phyloP scores from a whole-genome alignment of 2,329 filamentous ascomycete species.

The Fusarium citri region DNA sequence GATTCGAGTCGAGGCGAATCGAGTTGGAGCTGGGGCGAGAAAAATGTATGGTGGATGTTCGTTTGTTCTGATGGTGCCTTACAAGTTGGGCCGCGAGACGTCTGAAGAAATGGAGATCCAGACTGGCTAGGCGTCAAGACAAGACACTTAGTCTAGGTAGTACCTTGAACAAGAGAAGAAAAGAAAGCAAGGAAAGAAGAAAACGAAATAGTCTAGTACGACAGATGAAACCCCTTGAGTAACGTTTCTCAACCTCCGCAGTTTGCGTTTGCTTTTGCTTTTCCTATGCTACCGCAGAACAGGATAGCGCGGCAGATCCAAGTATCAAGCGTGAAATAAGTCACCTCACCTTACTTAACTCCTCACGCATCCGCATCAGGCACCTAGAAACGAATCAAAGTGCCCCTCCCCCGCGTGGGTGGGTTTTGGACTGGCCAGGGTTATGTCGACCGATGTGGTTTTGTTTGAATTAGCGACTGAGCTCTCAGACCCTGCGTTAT shows the following conservation, averaged over 20 bases:
- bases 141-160: conserved; percentile 1
- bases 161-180: background rate
- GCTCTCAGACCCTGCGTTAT: conserved; percentile 29
- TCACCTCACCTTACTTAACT: conserved; percentile 41
- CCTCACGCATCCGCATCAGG: conserved; percentile 44
- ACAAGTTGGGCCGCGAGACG: conserved; percentile 45
- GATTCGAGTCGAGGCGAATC: conserved; percentile 21
- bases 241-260: conserved; percentile 33
- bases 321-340: conserved; percentile 41
- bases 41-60: conserved; percentile 31
- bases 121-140: conserved; percentile 15
- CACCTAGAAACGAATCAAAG: conserved; percentile 40
- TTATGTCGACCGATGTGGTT: conserved; percentile 32
- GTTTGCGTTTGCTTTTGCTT: background rate
- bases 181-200: background rate
- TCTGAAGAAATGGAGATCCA: conserved; percentile 12
- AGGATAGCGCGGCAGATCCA: conserved; percentile 44
- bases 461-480: conserved; percentile 25
- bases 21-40: conserved; percentile 37
- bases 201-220: conserved; percentile 10
- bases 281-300: conserved; percentile 30
- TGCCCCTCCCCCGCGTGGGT: conserved; percentile 46
- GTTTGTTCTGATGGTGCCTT: conserved; percentile 36
- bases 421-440: conserved; percentile 34
- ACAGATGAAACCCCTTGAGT: conserved; percentile 13